Evolutionary conservation across 768 basidiomycete species (phyloP).

Genomic region (Lyophyllum semitale): DNA sequence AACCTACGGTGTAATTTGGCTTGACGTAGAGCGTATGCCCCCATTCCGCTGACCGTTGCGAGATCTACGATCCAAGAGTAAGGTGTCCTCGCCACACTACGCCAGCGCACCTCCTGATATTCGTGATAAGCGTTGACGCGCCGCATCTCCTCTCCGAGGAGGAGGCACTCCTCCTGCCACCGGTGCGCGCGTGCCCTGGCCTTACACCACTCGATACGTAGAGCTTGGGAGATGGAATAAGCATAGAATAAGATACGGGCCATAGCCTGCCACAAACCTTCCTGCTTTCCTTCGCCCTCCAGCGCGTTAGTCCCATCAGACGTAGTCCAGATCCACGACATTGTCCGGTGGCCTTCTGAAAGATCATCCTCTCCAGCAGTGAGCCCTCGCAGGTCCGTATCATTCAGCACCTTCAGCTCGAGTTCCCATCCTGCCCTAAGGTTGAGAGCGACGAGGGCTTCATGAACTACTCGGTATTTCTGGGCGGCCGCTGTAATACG

Average conservation of each 20-base stretch:
- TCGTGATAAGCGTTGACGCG: constrained; percentile 16
- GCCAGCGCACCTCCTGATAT: not conserved
- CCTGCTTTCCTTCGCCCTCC: constrained; percentile 3
- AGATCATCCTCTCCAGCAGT: not conserved
- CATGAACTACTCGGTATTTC: not conserved
- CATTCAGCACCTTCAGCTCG: not conserved
- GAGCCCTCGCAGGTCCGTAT: not conserved
- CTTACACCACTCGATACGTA: constrained; percentile 13
- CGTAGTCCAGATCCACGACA: constrained; percentile 1
- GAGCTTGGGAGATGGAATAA: not conserved
- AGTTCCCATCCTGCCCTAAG: not conserved
- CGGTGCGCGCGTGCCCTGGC: constrained; percentile 27
- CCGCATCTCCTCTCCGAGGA: constrained; percentile 37
- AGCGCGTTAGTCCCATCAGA: not conserved
- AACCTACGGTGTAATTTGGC: not conserved
- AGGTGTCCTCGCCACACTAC: not conserved
- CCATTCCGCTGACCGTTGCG: not conserved
- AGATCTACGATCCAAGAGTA: not conserved
- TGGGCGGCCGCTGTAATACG: not conserved
- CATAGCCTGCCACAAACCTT: not conserved
- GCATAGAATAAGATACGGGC: not conserved
- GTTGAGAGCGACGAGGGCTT: not conserved
- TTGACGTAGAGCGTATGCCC: not conserved
- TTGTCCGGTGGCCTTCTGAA: not conserved
- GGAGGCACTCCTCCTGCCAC: constrained; percentile 35